Base-by-base conservation (phyloP, 2,329 filamentous ascomycete species). In the Colletotrichum sp. region DNA sequence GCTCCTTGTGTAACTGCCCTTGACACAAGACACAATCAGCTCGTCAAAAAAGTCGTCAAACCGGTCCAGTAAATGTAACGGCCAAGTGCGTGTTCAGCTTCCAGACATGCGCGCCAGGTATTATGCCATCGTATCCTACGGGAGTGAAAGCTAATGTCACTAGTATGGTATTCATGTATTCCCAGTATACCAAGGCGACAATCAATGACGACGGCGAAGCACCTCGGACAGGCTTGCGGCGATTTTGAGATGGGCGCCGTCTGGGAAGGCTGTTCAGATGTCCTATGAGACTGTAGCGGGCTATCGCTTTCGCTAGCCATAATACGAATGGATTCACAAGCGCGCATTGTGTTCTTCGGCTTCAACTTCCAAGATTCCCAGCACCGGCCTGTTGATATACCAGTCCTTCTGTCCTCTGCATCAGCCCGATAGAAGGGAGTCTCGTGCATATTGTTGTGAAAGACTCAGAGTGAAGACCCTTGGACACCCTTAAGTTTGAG, bases 301-400 rank as follows among this genome's bases (percentile, higher is more conserved):
- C 2, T 5, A 39, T 39, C 36, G 1, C 36, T 8, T 9, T 9
- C 36, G 36, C 8, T 39, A 8, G 4, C 16, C 36, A 5, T 3
- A 39, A 16, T 15, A 12, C 32, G 12, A 13, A 13, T 15, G 32
- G 12, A 13, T 13, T 6, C 32, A 34, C 30, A 34, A 3, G 12
- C 5, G 32, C 12, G 6, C 12, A 15, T 15, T 15, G 12, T 36
- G 13, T 36, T 7, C 3, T 36, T 39, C 8, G 15, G 15, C 15
- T 5, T 19, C 39, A 44, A n/a, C 8, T 1, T 11, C 39, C 0
- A 9, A 44, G 2, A 44, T 44, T 44, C 39, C 16, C 16, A 9
- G 16, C 8, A 5, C 4, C 0, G 8, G 5, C 1, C 4, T 44
- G 16, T n/a, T n/a, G 0, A 44, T 44, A 44, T 44, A 6, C 39